Percentiles rank a stretch among this genome's conserved stretches.
phyloP scores from a whole-genome alignment of 2,329 filamentous ascomycete genomes.

The Blastomyces gilchristii region DNA sequence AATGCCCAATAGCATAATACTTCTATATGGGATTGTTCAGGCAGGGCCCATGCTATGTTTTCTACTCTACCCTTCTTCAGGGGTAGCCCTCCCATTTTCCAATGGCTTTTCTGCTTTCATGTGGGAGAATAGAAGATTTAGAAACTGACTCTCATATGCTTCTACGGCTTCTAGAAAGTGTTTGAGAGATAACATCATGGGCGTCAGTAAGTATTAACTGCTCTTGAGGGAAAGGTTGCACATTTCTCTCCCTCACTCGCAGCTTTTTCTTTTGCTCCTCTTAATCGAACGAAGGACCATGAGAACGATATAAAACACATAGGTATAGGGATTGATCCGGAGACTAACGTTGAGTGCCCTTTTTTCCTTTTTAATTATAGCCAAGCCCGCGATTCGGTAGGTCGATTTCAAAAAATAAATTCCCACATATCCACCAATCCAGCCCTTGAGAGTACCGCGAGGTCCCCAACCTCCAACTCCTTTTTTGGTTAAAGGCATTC shows the following conservation, averaged over 20 bases:
- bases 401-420: neutral
- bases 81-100: too few species aligned
- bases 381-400: slow-evolving; percentile 25
- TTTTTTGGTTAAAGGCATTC: neutral
- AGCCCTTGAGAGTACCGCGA: too few species aligned
- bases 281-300: neutral
- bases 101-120: too few species aligned
- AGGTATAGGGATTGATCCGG: neutral
- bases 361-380: slow-evolving; percentile 11
- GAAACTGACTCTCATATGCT: slow-evolving; percentile 16
- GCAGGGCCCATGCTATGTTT: neutral
- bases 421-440: neutral
- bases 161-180: slow-evolving; percentile 12
- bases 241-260: neutral
- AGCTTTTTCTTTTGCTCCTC: neutral
- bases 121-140: slow-evolving; percentile 18
- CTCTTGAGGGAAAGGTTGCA: too few species aligned
- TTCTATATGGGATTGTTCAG: neutral
- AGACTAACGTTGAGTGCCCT: neutral
- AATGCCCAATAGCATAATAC: too few species aligned
- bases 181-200: slow-evolving; percentile 21
- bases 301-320: neutral
- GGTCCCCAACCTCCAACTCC: too few species aligned
- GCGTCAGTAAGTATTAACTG: slow-evolving; percentile 21
- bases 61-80: neutral